Percentiles rank a stretch among this genome's conserved stretches.
Conservation (phyloP, 345 rosid species). For the Cochlearia excelsa region DNA sequence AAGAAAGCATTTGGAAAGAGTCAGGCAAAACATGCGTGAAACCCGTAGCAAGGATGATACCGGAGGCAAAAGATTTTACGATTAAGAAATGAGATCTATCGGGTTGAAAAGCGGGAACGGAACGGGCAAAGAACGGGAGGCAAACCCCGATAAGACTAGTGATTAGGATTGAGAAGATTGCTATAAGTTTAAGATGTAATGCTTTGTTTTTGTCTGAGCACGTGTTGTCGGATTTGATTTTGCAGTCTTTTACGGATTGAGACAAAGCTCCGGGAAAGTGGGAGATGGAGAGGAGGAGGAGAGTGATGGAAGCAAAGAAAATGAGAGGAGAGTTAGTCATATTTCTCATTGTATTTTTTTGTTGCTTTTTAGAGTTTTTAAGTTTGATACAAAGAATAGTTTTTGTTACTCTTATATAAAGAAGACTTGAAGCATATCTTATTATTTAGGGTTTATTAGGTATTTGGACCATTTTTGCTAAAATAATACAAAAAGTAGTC, state of each 20-base stretch:
- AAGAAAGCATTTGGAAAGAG: conserved; percentile 44
- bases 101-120: conserved; percentile 38
- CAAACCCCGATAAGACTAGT: conserved; percentile 49
- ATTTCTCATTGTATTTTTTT: conserved; percentile 4
- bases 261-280: conserved; percentile 24
- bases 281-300: conserved; percentile 24
- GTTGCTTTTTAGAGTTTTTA: background rate
- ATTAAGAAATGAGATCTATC: conserved; percentile 45
- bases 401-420: conserved; percentile 9
- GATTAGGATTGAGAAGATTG: conserved; percentile 47
- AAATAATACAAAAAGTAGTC: too few species aligned
- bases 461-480: too few species aligned
- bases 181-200: conserved; percentile 37
- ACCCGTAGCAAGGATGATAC: conserved; percentile 52
- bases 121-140: conserved; percentile 47
- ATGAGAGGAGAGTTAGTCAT: conserved; percentile 10
- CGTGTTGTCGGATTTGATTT: conserved; percentile 1
- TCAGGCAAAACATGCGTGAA: conserved; percentile 56
- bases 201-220: conserved; percentile 41
- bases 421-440: background rate
- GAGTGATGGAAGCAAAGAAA: background rate
- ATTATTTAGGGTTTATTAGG: too few species aligned
- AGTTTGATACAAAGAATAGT: background rate
- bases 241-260: conserved; percentile 23
- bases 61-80: conserved; percentile 54